These are phyloP conservation scores for Ceratobasidium sp. DNA, from an alignment of 1,284 basidiomycete species.

Conservation along the genomic window DNA sequence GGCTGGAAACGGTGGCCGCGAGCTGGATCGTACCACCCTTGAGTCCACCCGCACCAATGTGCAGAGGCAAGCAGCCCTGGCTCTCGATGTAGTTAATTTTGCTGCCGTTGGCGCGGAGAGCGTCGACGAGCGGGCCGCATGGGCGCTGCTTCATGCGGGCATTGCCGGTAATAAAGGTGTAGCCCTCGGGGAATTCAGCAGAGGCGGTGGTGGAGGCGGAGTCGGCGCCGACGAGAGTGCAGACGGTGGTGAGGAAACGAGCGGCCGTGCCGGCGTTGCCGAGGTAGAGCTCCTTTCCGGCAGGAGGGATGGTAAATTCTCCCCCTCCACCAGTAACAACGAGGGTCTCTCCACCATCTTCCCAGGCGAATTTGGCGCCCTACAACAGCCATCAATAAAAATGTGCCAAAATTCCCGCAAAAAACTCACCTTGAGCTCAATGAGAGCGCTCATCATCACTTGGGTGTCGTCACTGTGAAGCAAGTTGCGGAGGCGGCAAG, in stretches of 20 bases:
- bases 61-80: constrained; percentile 88
- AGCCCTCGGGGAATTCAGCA: constrained; percentile 53
- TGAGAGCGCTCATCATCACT: constrained; percentile 96
- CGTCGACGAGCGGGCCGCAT: constrained; percentile 95
- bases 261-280: constrained; percentile 98
- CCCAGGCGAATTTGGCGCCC: constrained; percentile 91
- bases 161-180: constrained; percentile 93
- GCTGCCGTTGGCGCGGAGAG: constrained; percentile 85
- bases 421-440: constrained; percentile 79
- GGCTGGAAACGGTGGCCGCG: constrained; percentile 93
- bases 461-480: constrained; percentile 98
- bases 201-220: constrained; percentile 55
- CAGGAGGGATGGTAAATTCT: constrained; percentile 76
- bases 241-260: constrained; percentile 96
- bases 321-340: constrained; percentile 92
- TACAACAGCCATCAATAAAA: constrained; percentile 52
- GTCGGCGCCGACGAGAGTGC: constrained; percentile 73
- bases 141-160: constrained; percentile 98
- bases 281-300: constrained; percentile 91
- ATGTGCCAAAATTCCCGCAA: constrained; percentile 17
- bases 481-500: constrained; percentile 88
- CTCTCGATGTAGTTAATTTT: constrained; percentile 82
- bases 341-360: constrained; percentile 92
- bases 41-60: constrained; percentile 86
- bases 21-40: constrained; percentile 86